Percentiles rank a stretch among this genome's conserved stretches.
Evolutionary conservation across 2,329 filamentous ascomycete species (phyloP).

Genomic region (Podosphaera leucotricha): DNA sequence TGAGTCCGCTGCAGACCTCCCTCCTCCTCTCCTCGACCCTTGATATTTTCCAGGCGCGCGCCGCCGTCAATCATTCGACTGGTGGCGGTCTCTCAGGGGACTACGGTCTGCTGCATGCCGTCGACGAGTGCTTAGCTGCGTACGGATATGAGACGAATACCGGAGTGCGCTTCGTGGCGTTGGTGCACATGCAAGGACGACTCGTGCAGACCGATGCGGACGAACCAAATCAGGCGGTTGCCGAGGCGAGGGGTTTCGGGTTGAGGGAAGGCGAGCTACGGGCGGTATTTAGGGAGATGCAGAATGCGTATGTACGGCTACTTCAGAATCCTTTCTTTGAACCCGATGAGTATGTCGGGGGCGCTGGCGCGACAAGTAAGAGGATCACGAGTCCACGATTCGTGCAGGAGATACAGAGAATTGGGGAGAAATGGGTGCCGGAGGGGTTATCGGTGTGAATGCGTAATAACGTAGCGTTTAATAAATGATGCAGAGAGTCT

Average conservation of each 20-base stretch:
- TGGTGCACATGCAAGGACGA: conserved; percentile 74
- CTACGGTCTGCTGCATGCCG: conserved; percentile 71
- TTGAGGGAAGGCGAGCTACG: conserved; percentile 73
- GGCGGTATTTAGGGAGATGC: conserved; percentile 73
- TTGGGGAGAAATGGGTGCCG: conserved; percentile 67
- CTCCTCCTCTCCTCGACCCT: conserved; percentile 79
- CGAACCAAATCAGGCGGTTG: conserved; percentile 11
- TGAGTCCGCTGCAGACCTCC: conserved; percentile 67
- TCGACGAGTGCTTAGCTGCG: conserved; percentile 78
- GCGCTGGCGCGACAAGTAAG: conserved; percentile 24
- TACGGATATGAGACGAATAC: conserved; percentile 97
- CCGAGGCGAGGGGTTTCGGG: conserved; percentile 36
- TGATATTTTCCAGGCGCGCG: conserved; percentile 76
- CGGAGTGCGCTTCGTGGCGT: conserved; percentile 67
- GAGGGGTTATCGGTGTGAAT: conserved; percentile 30
- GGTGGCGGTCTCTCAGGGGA: conserved; percentile 45
- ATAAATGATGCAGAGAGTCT: neutral
- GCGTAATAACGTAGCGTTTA: neutral
- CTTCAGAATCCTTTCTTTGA: conserved; percentile 89
- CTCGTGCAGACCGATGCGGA: conserved; percentile 11
- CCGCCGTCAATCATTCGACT: conserved; percentile 38
- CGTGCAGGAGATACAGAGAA: conserved; percentile 56
- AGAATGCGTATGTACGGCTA: conserved; percentile 72
- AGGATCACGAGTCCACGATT: conserved; percentile 69
- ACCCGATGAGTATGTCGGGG: conserved; percentile 57